phyloP scores from a whole-genome alignment of 768 basidiomycete species.

The Pleurotus giganteus region DNA sequence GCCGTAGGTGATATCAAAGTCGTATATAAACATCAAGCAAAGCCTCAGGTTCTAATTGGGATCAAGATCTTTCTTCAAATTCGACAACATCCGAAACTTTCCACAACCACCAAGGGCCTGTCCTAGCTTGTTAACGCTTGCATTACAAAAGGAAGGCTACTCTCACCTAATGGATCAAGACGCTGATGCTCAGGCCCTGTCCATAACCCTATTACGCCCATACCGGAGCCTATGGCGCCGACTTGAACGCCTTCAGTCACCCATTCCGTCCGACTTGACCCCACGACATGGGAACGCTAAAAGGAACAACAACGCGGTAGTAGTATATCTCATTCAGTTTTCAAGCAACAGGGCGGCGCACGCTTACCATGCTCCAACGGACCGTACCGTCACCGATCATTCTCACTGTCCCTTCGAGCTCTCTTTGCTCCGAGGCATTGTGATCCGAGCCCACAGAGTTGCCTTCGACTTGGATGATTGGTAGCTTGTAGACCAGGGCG shows the following conservation, averaged over 20 bases:
- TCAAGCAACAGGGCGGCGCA: background rate
- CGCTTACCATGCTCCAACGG: constrained; percentile 50
- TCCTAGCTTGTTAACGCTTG: constrained; percentile 20
- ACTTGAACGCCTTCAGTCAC: constrained; percentile 55
- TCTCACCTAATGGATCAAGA: constrained; percentile 1
- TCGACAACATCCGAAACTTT: constrained; percentile 11
- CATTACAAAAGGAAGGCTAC: constrained; percentile 2
- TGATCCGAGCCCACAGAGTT: constrained; percentile 37
- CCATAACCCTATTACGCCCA: constrained; percentile 49
- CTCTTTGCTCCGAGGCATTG: constrained; percentile 28
- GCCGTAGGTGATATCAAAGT: no score
- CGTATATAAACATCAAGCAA: no score
- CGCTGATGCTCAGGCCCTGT: constrained; percentile 47
- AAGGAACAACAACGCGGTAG: background rate
- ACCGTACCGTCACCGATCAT: constrained; percentile 49
- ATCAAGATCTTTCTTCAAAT: background rate
- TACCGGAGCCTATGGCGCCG: constrained; percentile 50
- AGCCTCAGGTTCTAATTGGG: no score
- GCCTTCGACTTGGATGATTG: constrained; percentile 51
- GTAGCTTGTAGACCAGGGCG: constrained; percentile 34
- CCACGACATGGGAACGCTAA: constrained; percentile 30
- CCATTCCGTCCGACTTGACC: constrained; percentile 42
- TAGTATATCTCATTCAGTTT: background rate
- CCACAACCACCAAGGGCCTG: constrained; percentile 35
- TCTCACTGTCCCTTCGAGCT: constrained; percentile 40